Evolutionary conservation across 805 yeast genomes (phyloP), one percentile per base, ranked within the genome.

Genomic region (Nakazawaea ernobii): DNA sequence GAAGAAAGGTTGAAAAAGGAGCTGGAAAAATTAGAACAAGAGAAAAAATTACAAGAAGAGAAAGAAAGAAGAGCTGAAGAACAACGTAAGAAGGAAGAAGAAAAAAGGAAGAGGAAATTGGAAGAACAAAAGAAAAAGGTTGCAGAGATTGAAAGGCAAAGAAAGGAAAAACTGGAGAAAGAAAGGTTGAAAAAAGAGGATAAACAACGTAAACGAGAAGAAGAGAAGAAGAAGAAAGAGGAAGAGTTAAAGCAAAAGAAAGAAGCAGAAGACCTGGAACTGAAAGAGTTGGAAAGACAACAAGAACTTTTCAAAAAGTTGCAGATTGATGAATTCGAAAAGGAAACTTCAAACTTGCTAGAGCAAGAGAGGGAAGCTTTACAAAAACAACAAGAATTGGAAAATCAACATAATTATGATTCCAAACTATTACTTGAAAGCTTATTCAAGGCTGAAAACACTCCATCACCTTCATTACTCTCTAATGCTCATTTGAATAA

Each of bases 1-100:
- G 86, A 80, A 53, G 86, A 79, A 55, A 68, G 71, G 42, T 70
- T 68, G 48, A 72, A 67, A 55, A 79, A 75, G 51, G 84, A 80
- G 54, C 80, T 74, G 44, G 81, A 78, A 48, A 67, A 65, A 48
- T 74, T 74, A 48, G 77, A 77, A 52, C 70, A 71, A 24, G 69
- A 71, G 61, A 54, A 69, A 53, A 53, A 63, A 48, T 55, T 62
- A 58, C 58, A 71, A 57, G 73, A 63, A 48, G 69, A 72, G 60
- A 60, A 69, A 66, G 59, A 63, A 60, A 66, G 60, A 55, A 68
- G 61, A 54, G 62, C 59, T 29, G 82, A 76, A 53, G 79, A 78
- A 52, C 73, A 76, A 4, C 64, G 74, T 59, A 58, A 70, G 53
- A 64, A 65, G 56, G 65, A 70, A 60, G 67, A 74, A 60, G 67